Percentiles rank a stretch among this genome's conserved stretches.
Evolutionary conservation across 352 stramenopile species (phyloP).

Genomic region (Phytophthora kernoviae): DNA sequence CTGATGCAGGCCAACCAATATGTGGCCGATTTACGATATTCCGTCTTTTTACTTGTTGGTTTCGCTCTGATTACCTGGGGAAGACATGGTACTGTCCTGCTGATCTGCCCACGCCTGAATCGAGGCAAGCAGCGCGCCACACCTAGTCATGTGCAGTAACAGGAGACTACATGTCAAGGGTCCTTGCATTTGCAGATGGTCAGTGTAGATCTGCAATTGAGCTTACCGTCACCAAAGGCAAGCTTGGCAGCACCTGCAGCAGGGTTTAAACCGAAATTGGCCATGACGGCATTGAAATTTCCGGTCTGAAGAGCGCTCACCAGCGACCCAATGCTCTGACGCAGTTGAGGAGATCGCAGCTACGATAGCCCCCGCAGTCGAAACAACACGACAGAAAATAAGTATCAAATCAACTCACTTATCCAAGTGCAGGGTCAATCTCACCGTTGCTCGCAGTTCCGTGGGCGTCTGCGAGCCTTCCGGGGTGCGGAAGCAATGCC

Average conservation of each 20-base stretch:
- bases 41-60: slow-evolving; percentile 16
- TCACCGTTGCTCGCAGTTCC: slow-evolving; percentile 79
- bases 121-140: slow-evolving; percentile 76
- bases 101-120: slow-evolving; percentile 82
- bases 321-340: slow-evolving; percentile 88
- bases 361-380: slow-evolving; percentile 16
- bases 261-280: slow-evolving; percentile 90
- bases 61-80: slow-evolving; percentile 16
- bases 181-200: background rate
- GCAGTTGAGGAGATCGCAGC: slow-evolving; percentile 85
- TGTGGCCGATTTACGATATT: no score
- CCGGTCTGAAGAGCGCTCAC: slow-evolving; percentile 84
- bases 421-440: background rate
- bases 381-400: background rate
- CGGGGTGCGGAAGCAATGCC: slow-evolving; percentile 65
- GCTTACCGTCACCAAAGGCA: slow-evolving; percentile 80
- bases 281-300: slow-evolving; percentile 91
- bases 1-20: no score
- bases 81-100: slow-evolving; percentile 49
- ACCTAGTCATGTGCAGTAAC: slow-evolving; percentile 31
- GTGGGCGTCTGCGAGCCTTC: slow-evolving; percentile 77
- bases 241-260: slow-evolving; percentile 80
- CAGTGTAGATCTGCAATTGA: background rate
- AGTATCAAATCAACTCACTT: background rate
- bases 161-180: slow-evolving; percentile 11